phyloP scores from a whole-genome alignment of 495 filamentous ascomycete genomes.

The Symbiotaphrina buchneri region DNA sequence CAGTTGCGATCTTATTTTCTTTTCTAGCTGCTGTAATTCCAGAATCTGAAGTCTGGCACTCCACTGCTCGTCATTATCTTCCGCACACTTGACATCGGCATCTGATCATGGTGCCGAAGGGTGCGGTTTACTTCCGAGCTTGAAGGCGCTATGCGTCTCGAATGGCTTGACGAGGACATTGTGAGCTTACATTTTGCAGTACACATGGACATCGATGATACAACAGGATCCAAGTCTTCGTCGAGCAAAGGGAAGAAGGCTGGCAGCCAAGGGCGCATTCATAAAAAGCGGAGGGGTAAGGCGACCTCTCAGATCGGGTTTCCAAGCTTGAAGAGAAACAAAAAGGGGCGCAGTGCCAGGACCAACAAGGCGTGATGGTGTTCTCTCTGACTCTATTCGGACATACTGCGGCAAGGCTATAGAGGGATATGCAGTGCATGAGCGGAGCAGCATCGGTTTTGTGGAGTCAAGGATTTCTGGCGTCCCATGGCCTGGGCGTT shows the following conservation, averaged over 20 bases:
- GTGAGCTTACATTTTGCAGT: not conserved
- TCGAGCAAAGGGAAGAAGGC: slow-evolving; percentile 2
- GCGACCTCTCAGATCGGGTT: slow-evolving; percentile 1
- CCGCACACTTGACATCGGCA: not conserved
- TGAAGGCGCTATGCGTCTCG: not conserved
- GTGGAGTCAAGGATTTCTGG: no score
- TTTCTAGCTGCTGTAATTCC: not conserved
- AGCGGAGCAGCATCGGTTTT: no score
- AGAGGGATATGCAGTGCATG: no score
- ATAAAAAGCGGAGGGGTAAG: slow-evolving; percentile 3
- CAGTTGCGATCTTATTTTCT: not conserved
- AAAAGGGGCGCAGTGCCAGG: no score
- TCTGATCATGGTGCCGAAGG: no score
- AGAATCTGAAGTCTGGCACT: not conserved
- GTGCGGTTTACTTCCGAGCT: no score
- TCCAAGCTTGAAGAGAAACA: no score
- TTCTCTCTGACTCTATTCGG: not conserved
- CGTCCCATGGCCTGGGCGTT: no score
- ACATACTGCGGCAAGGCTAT: no score
- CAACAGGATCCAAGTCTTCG: not conserved
- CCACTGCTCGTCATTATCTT: not conserved
- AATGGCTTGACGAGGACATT: not conserved
- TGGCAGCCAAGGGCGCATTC: not conserved
- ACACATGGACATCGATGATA: slow-evolving; percentile 9
- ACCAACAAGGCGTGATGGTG: not conserved